Base-by-base conservation (phyloP, 23 red algal genomes). In the Gracilaria gracilis region DNA sequence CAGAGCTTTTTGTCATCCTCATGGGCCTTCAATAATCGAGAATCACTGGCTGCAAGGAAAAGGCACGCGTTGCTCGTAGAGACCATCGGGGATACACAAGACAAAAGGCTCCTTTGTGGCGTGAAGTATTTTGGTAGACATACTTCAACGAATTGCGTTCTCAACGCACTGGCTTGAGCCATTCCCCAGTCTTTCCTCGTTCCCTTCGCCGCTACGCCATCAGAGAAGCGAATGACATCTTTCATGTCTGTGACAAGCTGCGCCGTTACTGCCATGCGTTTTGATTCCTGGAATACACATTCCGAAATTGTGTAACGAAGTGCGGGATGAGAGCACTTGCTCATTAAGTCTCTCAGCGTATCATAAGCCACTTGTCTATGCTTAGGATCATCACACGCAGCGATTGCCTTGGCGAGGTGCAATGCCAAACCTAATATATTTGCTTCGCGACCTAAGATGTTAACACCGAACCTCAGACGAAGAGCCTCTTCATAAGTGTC, bases 241-340 rank as follows among this genome's bases (percentile, higher is more conserved):
- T 90, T 90, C 72, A 90, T 39, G 38, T 90, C 57, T 16, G 87
- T 90, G n/a, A 90, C 74, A 33, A 90, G 74, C 44, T 90, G 87
- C 31, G 87, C 71, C 1, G 76, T 57, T 15, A 90, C 42, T 51
- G 74, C 87, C 57, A 65, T 67, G 40, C 73, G 71, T 57, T 44
- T 90, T 48, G 87, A 55, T 35, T 79, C 74, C 54, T 66, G 61
- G 21, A 80, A 79, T 19, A 90, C 29, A 24, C 21, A 46, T 72
- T 90, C 87, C 24, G 47, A 33, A 40, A 90, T 59, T 14, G 61
- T 74, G 44, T 80, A 90, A 39, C 87, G 71, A 32, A 53, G 58
- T 3, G 74, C 76, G 19, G 87, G 87, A 46, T 75, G 67, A 33
- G 31, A 37, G 31, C 87, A 90, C n/a, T 72, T 80, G 19, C 46